A percentile compares a stretch with the other conserved stretches of the same genome.
phyloP scores from a whole-genome alignment of 2,329 filamentous ascomycete species.

The Scorias spongiosa region DNA sequence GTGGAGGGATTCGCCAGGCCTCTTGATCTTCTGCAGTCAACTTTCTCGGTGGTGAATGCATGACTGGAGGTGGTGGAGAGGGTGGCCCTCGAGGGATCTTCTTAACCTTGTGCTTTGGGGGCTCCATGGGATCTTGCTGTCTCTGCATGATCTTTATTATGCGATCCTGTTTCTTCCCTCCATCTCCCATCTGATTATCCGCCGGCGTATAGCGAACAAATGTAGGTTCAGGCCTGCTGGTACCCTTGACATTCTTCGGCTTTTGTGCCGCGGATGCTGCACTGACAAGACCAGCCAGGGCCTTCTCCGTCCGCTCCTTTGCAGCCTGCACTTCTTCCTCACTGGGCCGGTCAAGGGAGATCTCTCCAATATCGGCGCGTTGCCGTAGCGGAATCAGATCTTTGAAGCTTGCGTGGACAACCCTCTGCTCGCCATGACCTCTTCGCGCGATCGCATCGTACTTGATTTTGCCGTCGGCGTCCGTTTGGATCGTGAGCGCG shows the following conservation, averaged over 20 bases:
- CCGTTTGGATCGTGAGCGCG: conserved; percentile 82
- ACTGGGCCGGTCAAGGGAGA: conserved; percentile 71
- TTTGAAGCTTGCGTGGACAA: conserved; percentile 92
- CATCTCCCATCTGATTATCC: conserved; percentile 86
- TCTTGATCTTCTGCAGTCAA: conserved; percentile 95
- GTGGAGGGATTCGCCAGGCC: conserved; percentile 81
- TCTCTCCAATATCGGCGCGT: conserved; percentile 80
- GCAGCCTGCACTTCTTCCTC: conserved; percentile 72
- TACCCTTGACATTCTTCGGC: conserved; percentile 82
- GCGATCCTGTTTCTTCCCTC: conserved; percentile 69
- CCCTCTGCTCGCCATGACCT: conserved; percentile 67
- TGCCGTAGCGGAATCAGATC: conserved; percentile 89
- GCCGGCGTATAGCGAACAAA: conserved; percentile 93
- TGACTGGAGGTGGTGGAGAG: conserved; percentile 79
- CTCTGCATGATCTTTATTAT: conserved; percentile 98
- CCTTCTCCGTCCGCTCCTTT: conserved; percentile 76
- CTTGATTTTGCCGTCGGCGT: conserved; percentile 82
- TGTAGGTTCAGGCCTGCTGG: conserved; percentile 68
- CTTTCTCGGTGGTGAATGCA: conserved; percentile 89
- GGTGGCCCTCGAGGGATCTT: conserved; percentile 90
- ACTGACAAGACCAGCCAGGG: conserved; percentile 64
- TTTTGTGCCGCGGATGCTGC: conserved; percentile 85
- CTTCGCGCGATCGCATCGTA: conserved; percentile 89
- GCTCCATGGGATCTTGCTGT: conserved; percentile 89
- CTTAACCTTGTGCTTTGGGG: conserved; percentile 97